Conservation (phyloP, 768 basidiomycete genomes). For the Calocybe indica region DNA sequence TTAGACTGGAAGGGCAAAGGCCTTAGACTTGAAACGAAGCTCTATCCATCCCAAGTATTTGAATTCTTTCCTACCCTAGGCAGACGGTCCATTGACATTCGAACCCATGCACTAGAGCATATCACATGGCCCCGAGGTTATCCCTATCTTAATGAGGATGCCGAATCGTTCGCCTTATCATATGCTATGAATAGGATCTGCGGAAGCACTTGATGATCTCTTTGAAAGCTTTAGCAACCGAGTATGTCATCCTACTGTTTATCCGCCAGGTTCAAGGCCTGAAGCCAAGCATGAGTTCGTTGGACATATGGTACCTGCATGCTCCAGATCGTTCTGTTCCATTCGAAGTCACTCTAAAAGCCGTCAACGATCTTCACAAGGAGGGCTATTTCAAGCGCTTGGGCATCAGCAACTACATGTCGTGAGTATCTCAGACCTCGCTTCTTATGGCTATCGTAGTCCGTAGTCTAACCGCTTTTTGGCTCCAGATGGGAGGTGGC, state of each 20-base stretch:
- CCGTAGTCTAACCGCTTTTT: too few species aligned
- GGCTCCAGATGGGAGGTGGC: slow-evolving; percentile 51
- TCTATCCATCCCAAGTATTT: slow-evolving; percentile 32
- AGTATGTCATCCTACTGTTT: slow-evolving; percentile 27
- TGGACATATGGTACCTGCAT: slow-evolving; percentile 53
- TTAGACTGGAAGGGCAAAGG: slow-evolving; percentile 44
- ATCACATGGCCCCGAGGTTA: slow-evolving; percentile 25
- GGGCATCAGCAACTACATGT: slow-evolving; percentile 56
- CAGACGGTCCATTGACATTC: neutral
- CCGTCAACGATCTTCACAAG: slow-evolving; percentile 47
- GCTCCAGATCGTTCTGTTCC: slow-evolving; percentile 54
- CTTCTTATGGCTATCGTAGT: slow-evolving; percentile 7
- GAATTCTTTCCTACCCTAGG: neutral
- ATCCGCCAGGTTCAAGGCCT: slow-evolving; percentile 1
- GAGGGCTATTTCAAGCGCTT: slow-evolving; percentile 58
- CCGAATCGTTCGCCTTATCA: neutral
- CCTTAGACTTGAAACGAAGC: slow-evolving; percentile 54
- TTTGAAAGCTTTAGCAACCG: slow-evolving; percentile 34
- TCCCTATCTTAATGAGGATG: neutral
- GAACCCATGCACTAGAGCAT: slow-evolving; percentile 10
- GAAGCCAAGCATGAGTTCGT: slow-evolving; percentile 27
- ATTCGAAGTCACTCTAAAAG: slow-evolving; percentile 49
- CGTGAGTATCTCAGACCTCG: slow-evolving; percentile 24
- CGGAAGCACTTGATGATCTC: slow-evolving; percentile 42
- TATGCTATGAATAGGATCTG: slow-evolving; percentile 25